A percentile compares a stretch with the other conserved stretches of the same genome.
Evolutionary conservation across 345 rosid species (phyloP).

Genomic region (Euclidium syriacum): DNA sequence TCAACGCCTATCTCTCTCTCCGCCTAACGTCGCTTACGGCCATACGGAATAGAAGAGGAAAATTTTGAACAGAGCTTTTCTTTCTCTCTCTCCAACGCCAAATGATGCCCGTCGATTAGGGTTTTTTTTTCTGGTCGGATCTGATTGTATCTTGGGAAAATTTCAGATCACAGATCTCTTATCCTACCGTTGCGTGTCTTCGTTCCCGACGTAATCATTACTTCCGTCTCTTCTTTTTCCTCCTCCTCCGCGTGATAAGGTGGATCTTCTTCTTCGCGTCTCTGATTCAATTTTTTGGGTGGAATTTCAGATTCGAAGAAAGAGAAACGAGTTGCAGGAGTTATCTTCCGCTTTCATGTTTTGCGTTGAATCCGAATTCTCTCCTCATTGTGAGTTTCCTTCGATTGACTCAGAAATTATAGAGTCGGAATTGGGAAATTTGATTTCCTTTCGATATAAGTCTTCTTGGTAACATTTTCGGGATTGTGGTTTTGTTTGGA

Average conservation of each 20-base stretch:
- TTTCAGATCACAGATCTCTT: conserved; percentile 31
- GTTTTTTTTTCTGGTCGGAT: conserved; percentile 29
- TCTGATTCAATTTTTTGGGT: not conserved
- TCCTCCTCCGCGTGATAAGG: not conserved
- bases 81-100: not conserved
- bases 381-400: conserved; percentile 50
- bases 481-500: conserved; percentile 19
- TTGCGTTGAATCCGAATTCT: conserved; percentile 46
- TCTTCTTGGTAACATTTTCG: not conserved
- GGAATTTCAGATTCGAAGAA: conserved; percentile 14
- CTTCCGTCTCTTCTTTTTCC: not conserved
- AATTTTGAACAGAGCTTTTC: conserved; percentile 3
- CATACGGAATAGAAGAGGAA: conserved; percentile 6
- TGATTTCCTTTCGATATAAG: not conserved
- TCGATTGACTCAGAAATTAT: not conserved
- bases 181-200: conserved; percentile 18
- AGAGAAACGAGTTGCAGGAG: not conserved
- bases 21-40: conserved; percentile 27
- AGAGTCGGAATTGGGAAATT: not conserved
- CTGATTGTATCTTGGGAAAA: not conserved
- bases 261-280: conserved; percentile 8
- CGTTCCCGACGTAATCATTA: conserved; percentile 19
- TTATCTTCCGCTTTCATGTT: conserved; percentile 40
- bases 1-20: conserved; percentile 14
- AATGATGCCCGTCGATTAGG: conserved; percentile 12